Conservation (phyloP, 148 eudicot genomes). For the Camellia granthamiana region DNA sequence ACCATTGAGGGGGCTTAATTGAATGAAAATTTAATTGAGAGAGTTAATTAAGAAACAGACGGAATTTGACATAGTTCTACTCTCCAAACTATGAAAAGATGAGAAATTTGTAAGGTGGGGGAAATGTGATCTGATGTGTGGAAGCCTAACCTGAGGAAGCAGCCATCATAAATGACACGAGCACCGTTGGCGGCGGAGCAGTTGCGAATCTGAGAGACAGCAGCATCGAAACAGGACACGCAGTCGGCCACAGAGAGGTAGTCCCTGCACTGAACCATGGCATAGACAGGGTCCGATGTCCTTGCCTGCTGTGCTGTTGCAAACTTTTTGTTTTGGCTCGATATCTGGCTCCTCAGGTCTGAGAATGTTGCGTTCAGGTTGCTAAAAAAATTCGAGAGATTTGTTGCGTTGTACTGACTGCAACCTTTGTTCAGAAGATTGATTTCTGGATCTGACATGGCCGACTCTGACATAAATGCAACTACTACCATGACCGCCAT, state of each 20-base stretch:
- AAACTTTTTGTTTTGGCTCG: conserved; percentile 14
- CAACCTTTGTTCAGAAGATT: conserved; percentile 31
- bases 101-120: neutral
- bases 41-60: no score
- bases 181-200: conserved; percentile 24
- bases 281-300: conserved; percentile 22
- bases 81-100: no score
- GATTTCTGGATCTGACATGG: conserved; percentile 22
- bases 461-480: neutral
- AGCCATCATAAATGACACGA: conserved; percentile 28
- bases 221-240: conserved; percentile 18
- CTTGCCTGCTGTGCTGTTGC: conserved; percentile 22
- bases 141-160: conserved; percentile 22
- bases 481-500: neutral
- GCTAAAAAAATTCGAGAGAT: conserved; percentile 12
- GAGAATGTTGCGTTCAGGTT: conserved; percentile 19
- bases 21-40: no score
- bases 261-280: conserved; percentile 33
- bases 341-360: conserved; percentile 11
- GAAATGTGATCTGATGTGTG: neutral
- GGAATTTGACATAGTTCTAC: no score
- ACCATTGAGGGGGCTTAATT: no score
- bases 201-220: conserved; percentile 9
- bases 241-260: conserved; percentile 23
- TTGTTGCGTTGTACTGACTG: conserved; percentile 22